phyloP scores from a whole-genome alignment of 2,329 filamentous ascomycete genomes.

The Penicillium sp. region DNA sequence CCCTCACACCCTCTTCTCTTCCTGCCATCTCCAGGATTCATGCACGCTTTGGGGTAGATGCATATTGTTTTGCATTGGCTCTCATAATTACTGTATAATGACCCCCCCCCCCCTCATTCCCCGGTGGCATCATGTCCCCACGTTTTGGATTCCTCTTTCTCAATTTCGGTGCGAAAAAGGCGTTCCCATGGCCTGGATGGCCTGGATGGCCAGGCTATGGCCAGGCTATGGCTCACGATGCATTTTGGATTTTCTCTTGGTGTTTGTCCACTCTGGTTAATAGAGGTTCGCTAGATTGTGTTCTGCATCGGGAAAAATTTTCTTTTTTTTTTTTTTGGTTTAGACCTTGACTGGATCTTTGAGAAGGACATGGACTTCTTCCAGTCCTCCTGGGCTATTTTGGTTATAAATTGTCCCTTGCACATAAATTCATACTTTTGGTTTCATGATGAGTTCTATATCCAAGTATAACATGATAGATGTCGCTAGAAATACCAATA shows the following conservation, averaged over 20 bases:
- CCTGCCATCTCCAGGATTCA: neutral
- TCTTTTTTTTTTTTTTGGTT: neutral
- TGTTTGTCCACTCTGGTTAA: conserved; percentile 1
- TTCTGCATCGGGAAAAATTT: neutral
- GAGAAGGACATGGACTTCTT: neutral
- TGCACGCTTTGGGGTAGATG: conserved; percentile 1
- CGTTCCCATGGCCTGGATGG: conserved; percentile 1
- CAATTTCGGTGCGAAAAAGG: conserved; percentile 9
- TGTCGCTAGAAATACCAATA: neutral
- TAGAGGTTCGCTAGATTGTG: conserved; percentile 3
- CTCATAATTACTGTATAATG: conserved; percentile 8
- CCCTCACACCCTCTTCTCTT: neutral
- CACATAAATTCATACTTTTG: conserved; percentile 5
- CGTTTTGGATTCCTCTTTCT: conserved; percentile 5
- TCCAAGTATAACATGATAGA: neutral
- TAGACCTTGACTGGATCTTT: neutral
- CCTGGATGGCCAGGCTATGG: neutral
- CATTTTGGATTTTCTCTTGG: conserved; percentile 4
- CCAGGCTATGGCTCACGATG: conserved; percentile 5
- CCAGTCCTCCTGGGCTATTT: neutral
- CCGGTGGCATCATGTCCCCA: conserved; percentile 2
- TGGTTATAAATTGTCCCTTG: neutral
- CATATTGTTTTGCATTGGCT: neutral
- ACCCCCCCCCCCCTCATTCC: neutral
- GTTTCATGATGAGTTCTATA: neutral